Evolutionary conservation across 148 eudicot species (phyloP).

Genomic region (Arctostaphylos glauca): DNA sequence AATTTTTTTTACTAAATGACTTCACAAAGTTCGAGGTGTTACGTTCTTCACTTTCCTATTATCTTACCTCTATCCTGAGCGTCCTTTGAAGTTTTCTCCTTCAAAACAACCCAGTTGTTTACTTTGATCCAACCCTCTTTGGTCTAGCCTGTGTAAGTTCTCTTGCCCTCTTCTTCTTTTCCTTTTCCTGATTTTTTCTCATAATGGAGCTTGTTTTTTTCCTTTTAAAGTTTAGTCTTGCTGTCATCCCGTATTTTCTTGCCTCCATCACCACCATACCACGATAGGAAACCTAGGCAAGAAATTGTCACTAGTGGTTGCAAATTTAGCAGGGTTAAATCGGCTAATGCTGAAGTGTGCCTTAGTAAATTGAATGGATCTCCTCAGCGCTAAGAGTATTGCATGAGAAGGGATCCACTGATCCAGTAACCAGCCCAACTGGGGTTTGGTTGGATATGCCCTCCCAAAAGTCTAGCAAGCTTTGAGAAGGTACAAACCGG

Average conservation of each 20-base stretch:
- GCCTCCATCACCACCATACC: background rate
- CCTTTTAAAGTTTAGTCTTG: background rate
- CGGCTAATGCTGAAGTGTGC: background rate
- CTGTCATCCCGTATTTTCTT: background rate
- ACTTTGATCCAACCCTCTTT: background rate
- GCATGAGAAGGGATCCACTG: background rate
- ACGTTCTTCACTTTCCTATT: background rate
- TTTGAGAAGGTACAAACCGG: no score
- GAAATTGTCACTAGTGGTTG: background rate
- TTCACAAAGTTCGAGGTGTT: no score
- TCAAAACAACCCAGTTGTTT: background rate
- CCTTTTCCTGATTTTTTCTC: background rate
- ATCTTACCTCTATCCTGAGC: background rate
- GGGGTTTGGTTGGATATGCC: background rate
- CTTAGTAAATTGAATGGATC: background rate
- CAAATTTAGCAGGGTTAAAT: background rate
- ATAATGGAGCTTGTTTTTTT: background rate
- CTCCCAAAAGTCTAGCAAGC: background rate
- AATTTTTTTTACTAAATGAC: no score
- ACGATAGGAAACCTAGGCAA: background rate
- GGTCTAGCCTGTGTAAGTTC: background rate
- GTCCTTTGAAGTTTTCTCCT: background rate
- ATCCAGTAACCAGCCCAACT: background rate
- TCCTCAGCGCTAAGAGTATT: background rate
- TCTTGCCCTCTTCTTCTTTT: background rate